Base-by-base conservation (phyloP, 495 filamentous ascomycete species). In the Aspergillus nidulans region DNA sequence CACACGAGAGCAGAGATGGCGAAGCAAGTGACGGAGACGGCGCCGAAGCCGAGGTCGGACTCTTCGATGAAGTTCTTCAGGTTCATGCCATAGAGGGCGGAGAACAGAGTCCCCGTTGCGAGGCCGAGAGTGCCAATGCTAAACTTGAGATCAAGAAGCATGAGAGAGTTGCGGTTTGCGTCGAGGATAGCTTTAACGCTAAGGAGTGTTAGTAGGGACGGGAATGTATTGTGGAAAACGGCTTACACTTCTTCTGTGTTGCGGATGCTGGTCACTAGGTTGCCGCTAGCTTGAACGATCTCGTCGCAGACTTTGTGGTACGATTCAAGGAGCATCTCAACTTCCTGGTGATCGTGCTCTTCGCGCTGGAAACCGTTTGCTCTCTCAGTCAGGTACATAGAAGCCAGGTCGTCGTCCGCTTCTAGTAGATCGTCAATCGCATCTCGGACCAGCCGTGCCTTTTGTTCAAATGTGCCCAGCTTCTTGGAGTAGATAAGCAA, bases 51-150 rank as follows among this genome's bases (percentile, higher is more conserved):
- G 63, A 91, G 77, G 68, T 90, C 84, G n/a, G 89, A 90, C 69
- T 97, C 94, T 75, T 98, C 94, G 58, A 97, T 86, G 70, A 97
- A 98, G 70, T 97, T 97, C 66, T 96, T 95, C 58, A 98, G 77
- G 72, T 98, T 98, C 92, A 97, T 97, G 61, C 94, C 94, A 77
- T 97, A 97, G 12, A 97, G 84, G n/a, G 90, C 91, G 24, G 94
- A 94, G 65, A 96, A 82, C 64, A 97, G 91, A 46, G 95, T 95
- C 26, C 94, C 94, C 60, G 90, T 87, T 52, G 89, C 92, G 26
- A 98, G 82, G 2, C 91, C 91, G 9, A 98, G 81, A 3, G 94
- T 97, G 36, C 90, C 89, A 54, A 98, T 92, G 64, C 87, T 92
- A 74, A 98, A 95, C 67, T 95, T 96, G 48, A 98, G 83, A 51